Evolutionary conservation across 2,329 filamentous ascomycete species (phyloP).

Genomic region (Clarireedia homoeocarpa): DNA sequence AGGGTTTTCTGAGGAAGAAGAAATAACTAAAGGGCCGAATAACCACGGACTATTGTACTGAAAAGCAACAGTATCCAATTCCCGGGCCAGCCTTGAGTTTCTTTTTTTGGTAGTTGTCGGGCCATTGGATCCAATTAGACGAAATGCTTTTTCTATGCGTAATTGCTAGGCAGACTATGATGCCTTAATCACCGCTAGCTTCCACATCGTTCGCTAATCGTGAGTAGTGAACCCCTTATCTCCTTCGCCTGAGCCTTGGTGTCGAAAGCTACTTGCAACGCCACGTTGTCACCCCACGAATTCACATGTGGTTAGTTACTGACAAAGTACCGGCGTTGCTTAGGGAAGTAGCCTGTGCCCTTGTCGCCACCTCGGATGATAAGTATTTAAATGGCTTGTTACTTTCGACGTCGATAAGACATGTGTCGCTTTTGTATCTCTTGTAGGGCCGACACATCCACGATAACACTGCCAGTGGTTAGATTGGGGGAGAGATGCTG

Average conservation of each 20-base stretch:
- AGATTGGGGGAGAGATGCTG: no score
- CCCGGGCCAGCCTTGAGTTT: not conserved
- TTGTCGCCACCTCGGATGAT: no score
- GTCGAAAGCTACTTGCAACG: not conserved
- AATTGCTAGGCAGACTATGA: not conserved
- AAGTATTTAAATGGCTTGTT: no score
- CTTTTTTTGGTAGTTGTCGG: not conserved
- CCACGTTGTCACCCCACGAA: not conserved
- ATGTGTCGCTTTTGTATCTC: no score
- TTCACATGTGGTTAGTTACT: not conserved
- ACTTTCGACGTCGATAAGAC: no score
- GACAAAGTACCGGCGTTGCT: no score
- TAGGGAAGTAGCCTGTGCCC: no score
- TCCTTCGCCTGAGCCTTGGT: not conserved
- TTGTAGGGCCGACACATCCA: no score
- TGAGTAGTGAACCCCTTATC: not conserved
- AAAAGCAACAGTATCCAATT: not conserved
- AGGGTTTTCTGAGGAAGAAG: not conserved
- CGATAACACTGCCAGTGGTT: no score
- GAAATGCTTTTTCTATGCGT: not conserved
- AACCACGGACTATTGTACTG: not conserved
- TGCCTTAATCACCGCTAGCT: not conserved
- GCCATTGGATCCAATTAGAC: not conserved
- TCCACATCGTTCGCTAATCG: not conserved
- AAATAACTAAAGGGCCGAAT: not conserved